Percentiles rank a stretch among this genome's conserved stretches.
These are phyloP conservation scores for Daldinia childiae DNA, from an alignment of 495 filamentous ascomycete species.

Conservation along the genomic window DNA sequence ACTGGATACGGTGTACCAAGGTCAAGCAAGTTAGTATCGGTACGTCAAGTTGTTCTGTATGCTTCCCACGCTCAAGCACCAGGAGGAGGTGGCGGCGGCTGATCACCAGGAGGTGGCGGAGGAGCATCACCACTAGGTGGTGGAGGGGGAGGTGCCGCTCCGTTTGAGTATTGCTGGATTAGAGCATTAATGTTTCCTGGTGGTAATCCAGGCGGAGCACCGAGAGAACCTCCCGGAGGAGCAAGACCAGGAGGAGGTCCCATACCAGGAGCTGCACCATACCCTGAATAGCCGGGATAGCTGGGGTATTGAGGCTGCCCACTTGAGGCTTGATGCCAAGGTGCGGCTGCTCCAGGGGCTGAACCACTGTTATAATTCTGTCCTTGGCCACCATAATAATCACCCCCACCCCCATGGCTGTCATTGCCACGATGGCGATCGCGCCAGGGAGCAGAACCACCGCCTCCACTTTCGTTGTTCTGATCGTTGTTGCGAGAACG, in stretches of 20 bases:
- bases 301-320: conserved; percentile 63
- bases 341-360: conserved; percentile 66
- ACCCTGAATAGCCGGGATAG: conserved; percentile 66
- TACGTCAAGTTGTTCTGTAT: conserved; percentile 13
- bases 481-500: conserved; percentile 56
- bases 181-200: conserved; percentile 66
- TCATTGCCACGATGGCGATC: conserved; percentile 54
- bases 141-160: conserved; percentile 64
- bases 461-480: conserved; percentile 43
- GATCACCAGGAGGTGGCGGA: conserved; percentile 78
- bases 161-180: conserved; percentile 71
- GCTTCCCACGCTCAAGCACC: conserved; percentile 53
- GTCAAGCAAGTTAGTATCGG: conserved; percentile 37
- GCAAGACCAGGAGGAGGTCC: conserved; percentile 64
- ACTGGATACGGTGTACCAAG: conserved; percentile 7
- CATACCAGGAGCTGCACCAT: conserved; percentile 69
- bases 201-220: conserved; percentile 70
- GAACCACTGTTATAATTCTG: conserved; percentile 49
- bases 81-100: conserved; percentile 77
- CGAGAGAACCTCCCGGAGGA: conserved; percentile 65
- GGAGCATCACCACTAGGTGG: conserved; percentile 66
- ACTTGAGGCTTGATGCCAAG: conserved; percentile 73
- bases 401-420: conserved; percentile 48
- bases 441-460: conserved; percentile 63
- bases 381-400: conserved; percentile 63